phyloP scores from a whole-genome alignment of 805 yeast species.

The Pichia scutulata region DNA sequence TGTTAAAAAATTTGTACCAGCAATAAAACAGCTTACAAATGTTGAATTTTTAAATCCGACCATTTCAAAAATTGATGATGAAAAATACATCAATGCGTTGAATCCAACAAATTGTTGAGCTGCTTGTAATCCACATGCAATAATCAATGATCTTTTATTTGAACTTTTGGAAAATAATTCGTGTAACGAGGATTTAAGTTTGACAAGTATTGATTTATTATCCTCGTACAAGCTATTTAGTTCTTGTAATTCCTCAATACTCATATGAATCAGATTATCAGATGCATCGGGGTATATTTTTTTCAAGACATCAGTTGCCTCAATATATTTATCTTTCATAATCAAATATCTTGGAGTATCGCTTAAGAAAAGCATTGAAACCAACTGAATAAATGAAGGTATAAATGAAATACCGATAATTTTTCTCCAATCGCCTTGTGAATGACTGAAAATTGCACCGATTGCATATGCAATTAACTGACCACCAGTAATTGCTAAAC shows the following conservation, averaged over 20 bases:
- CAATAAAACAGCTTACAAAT: conserved; percentile 46
- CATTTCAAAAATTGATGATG: conserved; percentile 47
- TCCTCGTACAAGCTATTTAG: conserved; percentile 26
- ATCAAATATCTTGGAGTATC: conserved; percentile 50
- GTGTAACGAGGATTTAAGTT: conserved; percentile 32
- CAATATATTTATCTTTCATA: conserved; percentile 33
- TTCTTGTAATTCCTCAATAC: conserved; percentile 36
- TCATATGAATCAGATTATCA: conserved; percentile 31
- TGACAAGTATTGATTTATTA: conserved; percentile 7
- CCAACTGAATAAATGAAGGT: conserved; percentile 42
- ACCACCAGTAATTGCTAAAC: conserved; percentile 50
- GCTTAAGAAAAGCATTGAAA: conserved; percentile 40
- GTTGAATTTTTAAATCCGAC: conserved; percentile 46
- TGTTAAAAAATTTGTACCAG: conserved; percentile 48
- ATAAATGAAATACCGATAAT: conserved; percentile 44
- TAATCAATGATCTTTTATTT: conserved; percentile 42
- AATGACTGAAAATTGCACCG: conserved; percentile 40
- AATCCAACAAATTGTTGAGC: conserved; percentile 52
- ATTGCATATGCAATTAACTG: conserved; percentile 46
- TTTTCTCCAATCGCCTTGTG: conserved; percentile 44
- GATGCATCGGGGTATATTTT: conserved; percentile 33
- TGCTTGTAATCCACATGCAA: conserved; percentile 52
- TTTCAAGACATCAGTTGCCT: conserved; percentile 34
- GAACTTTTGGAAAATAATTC: conserved; percentile 36
- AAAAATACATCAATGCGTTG: conserved; percentile 50